Evolutionary conservation across 106 monocot genomes (phyloP).

Genomic region (Dendrobium chrysotoxum): DNA sequence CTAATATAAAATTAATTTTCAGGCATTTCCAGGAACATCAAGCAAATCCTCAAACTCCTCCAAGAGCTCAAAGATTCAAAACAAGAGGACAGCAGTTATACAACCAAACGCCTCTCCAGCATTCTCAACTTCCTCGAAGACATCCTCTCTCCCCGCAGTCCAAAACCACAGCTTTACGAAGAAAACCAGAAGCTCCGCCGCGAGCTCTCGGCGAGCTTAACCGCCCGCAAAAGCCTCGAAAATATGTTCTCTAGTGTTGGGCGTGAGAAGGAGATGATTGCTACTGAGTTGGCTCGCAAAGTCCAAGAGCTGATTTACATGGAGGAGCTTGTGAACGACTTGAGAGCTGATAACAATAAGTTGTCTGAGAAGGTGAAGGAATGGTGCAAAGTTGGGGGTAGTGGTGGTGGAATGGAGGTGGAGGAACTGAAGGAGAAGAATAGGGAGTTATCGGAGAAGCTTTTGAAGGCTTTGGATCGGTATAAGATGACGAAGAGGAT

Average conservation of each 20-base stretch:
- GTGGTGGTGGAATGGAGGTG: not conserved
- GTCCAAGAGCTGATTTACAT: slow-evolving; percentile 20
- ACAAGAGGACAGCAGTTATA: slow-evolving; percentile 12
- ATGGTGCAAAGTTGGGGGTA: not conserved
- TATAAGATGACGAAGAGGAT: slow-evolving; percentile 37
- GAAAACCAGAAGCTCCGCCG: slow-evolving; percentile 34
- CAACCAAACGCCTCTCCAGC: slow-evolving; percentile 15
- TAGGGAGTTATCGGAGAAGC: slow-evolving; percentile 45
- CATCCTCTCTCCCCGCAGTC: slow-evolving; percentile 3
- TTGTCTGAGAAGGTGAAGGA: slow-evolving; percentile 32
- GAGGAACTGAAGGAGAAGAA: slow-evolving; percentile 32
- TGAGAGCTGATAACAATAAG: slow-evolving; percentile 42
- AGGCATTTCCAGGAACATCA: slow-evolving; percentile 38
- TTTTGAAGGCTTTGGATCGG: slow-evolving; percentile 31
- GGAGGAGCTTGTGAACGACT: slow-evolving; percentile 40
- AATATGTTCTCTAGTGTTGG: slow-evolving; percentile 50
- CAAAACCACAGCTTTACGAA: not conserved
- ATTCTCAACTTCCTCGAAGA: slow-evolving; percentile 47
- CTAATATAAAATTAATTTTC: not conserved
- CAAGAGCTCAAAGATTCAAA: slow-evolving; percentile 22
- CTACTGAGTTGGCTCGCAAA: slow-evolving; percentile 35
- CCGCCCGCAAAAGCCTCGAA: slow-evolving; percentile 47
- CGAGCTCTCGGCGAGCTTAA: slow-evolving; percentile 32
- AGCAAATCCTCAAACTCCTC: slow-evolving; percentile 34
- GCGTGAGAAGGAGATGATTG: slow-evolving; percentile 58